Conservation (phyloP, 2,329 filamentous ascomycete species). For the Ophiostoma pallidulum region DNA sequence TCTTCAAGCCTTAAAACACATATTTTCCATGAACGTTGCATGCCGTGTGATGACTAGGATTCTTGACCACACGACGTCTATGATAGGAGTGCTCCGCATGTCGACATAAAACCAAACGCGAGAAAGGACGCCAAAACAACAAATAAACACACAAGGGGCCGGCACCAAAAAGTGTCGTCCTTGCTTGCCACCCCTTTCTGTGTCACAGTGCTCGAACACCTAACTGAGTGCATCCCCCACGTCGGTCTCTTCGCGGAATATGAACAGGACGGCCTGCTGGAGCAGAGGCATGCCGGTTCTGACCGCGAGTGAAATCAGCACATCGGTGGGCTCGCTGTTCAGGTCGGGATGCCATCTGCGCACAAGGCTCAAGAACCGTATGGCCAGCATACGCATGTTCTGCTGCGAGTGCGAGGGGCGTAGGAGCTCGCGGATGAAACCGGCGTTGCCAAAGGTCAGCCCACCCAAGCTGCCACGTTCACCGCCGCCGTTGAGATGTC, state of each 20-base stretch:
- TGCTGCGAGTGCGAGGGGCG: not conserved
- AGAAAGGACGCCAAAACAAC: no score
- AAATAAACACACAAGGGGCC: no score
- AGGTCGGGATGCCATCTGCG: not conserved
- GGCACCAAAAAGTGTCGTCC: no score
- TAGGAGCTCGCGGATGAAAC: constrained; percentile 8
- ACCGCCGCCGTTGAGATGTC: not conserved
- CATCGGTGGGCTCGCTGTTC: not conserved
- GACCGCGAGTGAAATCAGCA: not conserved
- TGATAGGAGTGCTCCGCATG: no score
- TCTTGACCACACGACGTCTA: no score
- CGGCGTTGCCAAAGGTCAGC: constrained; percentile 8
- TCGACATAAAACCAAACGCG: no score
- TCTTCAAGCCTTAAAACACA: no score
- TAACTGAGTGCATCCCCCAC: no score
- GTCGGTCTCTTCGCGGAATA: constrained; percentile 1
- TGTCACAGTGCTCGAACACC: no score
- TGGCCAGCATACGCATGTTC: constrained; percentile 5
- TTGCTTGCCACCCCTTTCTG: not conserved
- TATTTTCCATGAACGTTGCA: no score
- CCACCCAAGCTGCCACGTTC: not conserved
- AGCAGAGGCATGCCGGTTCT: constrained; percentile 7
- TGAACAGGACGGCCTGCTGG: constrained; percentile 9
- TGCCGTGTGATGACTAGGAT: no score
- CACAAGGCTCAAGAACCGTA: not conserved